Percentiles rank a stretch among this genome's conserved stretches.
These are phyloP conservation scores for Cutaneotrichosporon arboriforme DNA, from an alignment of 1,284 basidiomycete species.

Conservation along the genomic window DNA sequence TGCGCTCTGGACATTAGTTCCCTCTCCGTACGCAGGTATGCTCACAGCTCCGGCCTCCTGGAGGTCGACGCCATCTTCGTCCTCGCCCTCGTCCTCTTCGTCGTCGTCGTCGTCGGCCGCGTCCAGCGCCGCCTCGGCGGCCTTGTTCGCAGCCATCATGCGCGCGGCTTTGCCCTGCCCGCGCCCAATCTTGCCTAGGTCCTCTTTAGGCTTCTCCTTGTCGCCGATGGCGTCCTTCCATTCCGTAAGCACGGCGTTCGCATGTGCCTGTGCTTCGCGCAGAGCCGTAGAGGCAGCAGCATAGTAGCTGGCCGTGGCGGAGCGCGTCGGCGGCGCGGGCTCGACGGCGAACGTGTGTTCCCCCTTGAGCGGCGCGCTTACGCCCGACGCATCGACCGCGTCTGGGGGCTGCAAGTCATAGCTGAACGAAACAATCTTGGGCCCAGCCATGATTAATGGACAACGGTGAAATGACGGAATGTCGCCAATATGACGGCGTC, in stretches of 20 bases:
- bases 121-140: slow-evolving; percentile 5
- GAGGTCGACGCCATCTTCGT: slow-evolving; percentile 9
- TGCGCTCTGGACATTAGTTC: too few relatives aligned
- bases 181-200: slow-evolving; percentile 20
- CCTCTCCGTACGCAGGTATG: background rate
- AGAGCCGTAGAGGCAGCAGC: slow-evolving; percentile 17
- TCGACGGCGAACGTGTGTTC: slow-evolving; percentile 1
- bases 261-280: slow-evolving; percentile 18
- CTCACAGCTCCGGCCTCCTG: slow-evolving; percentile 1
- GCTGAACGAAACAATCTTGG: slow-evolving; percentile 13
- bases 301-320: slow-evolving; percentile 24
- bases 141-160: slow-evolving; percentile 25
- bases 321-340: slow-evolving; percentile 2
- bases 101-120: slow-evolving; percentile 10
- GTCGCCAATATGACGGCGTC: too few relatives aligned
- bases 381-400: slow-evolving; percentile 2
- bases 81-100: background rate
- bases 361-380: background rate
- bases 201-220: slow-evolving; percentile 32
- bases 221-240: slow-evolving; percentile 41
- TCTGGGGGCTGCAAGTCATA: slow-evolving; percentile 24
- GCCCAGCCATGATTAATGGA: slow-evolving; percentile 1
- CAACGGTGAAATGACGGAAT: background rate
- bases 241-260: slow-evolving; percentile 26
- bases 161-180: slow-evolving; percentile 29